Percentiles rank a stretch among this genome's conserved stretches.
Conservation (phyloP, 2,329 filamentous ascomycete species). For the Paecilomyces formosus region DNA sequence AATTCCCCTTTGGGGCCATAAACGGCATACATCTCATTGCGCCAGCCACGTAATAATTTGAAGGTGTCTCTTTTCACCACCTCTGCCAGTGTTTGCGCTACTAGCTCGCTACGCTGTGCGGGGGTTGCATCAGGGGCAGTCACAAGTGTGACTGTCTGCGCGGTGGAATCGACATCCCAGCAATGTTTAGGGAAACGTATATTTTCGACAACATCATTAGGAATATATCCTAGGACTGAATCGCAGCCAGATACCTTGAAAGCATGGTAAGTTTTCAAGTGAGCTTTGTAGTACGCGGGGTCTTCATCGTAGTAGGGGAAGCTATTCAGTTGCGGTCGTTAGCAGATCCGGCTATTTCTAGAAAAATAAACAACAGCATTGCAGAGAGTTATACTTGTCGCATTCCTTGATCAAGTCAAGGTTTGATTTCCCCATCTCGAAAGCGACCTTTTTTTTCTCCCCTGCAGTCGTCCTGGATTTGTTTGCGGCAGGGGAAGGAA, state of each 20-base stretch:
- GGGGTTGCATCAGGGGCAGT: slow-evolving; percentile 50
- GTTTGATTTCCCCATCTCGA: slow-evolving; percentile 36
- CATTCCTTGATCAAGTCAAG: slow-evolving; percentile 51
- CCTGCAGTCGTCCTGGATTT: background rate
- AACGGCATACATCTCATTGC: slow-evolving; percentile 72
- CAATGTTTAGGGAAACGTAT: slow-evolving; percentile 47
- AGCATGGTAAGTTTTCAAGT: slow-evolving; percentile 50
- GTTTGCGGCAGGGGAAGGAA: background rate
- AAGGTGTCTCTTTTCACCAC: slow-evolving; percentile 69
- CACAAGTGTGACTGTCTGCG: slow-evolving; percentile 57
- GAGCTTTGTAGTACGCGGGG: slow-evolving; percentile 47
- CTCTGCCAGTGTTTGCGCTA: slow-evolving; percentile 53
- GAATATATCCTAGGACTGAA: slow-evolving; percentile 55
- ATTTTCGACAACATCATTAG: slow-evolving; percentile 38
- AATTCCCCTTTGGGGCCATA: slow-evolving; percentile 54
- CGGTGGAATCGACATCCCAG: slow-evolving; percentile 52
- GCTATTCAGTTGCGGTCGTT: slow-evolving; percentile 35
- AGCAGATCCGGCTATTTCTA: background rate
- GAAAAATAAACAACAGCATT: background rate
- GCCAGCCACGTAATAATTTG: slow-evolving; percentile 68
- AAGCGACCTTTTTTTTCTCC: background rate
- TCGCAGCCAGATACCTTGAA: slow-evolving; percentile 62
- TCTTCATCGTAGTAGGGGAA: slow-evolving; percentile 68
- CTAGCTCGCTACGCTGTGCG: slow-evolving; percentile 52
- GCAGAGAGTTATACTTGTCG: slow-evolving; percentile 37